Evolutionary conservation across 1,139 yeast species (phyloP).

Genomic region (Candida neerlandica): DNA sequence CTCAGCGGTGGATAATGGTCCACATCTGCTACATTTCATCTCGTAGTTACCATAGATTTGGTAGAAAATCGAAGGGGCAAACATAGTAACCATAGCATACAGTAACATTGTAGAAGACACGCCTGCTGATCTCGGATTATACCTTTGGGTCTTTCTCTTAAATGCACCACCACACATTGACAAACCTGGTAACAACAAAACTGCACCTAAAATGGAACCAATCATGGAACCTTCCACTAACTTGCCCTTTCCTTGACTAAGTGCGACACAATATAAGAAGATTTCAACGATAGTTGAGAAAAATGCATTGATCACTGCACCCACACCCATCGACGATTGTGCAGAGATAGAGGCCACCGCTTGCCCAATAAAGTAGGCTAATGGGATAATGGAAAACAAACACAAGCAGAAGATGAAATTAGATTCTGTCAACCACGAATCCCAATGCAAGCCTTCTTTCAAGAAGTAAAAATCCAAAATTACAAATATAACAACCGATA

Average conservation of each 20-base stretch:
- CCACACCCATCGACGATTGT: slow-evolving; percentile 98
- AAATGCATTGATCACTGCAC: slow-evolving; percentile 97
- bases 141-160: slow-evolving; percentile 87
- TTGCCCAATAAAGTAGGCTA: slow-evolving; percentile 96
- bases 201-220: slow-evolving; percentile 94
- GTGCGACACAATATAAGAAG: slow-evolving; percentile 88
- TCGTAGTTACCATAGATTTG: slow-evolving; percentile 91
- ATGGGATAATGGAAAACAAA: slow-evolving; percentile 82
- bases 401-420: slow-evolving; percentile 72
- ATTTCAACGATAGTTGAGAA: slow-evolving; percentile 96
- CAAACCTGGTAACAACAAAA: slow-evolving; percentile 84
- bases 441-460: slow-evolving; percentile 51
- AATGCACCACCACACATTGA: slow-evolving; percentile 98
- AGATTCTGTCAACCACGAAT: slow-evolving; percentile 58
- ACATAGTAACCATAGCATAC: slow-evolving; percentile 88
- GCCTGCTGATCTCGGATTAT: slow-evolving; percentile 95
- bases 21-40: slow-evolving; percentile 63
- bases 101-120: slow-evolving; percentile 94
- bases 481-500: slow-evolving; percentile 78
- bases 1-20: slow-evolving; percentile 12
- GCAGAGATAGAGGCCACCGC: slow-evolving; percentile 99
- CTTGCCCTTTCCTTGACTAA: slow-evolving; percentile 80
- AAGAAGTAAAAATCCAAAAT: slow-evolving; percentile 75
- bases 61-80: slow-evolving; percentile 90
- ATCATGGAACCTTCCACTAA: slow-evolving; percentile 97